Base-by-base conservation (phyloP, 805 yeast genomes). In the Zygosaccharomyces gambellarensis region DNA sequence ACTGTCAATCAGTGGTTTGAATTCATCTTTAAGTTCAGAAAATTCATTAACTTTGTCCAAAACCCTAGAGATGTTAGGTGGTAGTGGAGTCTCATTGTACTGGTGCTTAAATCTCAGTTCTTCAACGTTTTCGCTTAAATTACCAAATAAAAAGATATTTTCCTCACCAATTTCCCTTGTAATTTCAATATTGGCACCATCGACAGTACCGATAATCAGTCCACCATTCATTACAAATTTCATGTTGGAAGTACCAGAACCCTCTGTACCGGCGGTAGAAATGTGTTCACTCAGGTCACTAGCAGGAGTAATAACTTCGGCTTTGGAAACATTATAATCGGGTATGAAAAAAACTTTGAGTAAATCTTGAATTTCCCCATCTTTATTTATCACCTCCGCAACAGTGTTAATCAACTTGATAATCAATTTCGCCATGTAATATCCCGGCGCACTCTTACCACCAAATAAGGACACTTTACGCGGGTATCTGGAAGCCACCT, bases 381-480 rank as follows among this genome's bases (percentile, higher is more conserved):
- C 97, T 52, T 76, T 77, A 70, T 90, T 90, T 54, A 90, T 81
- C 44, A 88, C 92, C 5, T 80, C 82, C 29, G 87, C 83, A 34
- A 89, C 97, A 47, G 86, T 71, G 67, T 87, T 90, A 63, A 90
- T 79, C 68, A 90, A 76, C 69, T 89, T 88, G 65, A 90, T 90
- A 62, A 90, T 87, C 50, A 86, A 79, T 71, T 90, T 90, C 51
- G 97, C 97, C 82, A 90, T 87, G 72, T 87, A 90, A 69, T 90
- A 90, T 56, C 97, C 97, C n/a, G 97, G 97, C 9, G 97, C 97
- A 51, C 95, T 86, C 71, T 90, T 90, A 65, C 97, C 97, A 57
- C 97, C 97, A 68, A 90, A 82, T 52, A 90, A 79, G 39, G 82
- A 78, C 49, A 87, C 94, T 64, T 85, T 87, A 51, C 96, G 83